Percentiles rank a stretch among this genome's conserved stretches.
These are phyloP conservation scores for Plasmodium berghei DNA, from an alignment of 169 alveolate species.

Conservation along the genomic window DNA sequence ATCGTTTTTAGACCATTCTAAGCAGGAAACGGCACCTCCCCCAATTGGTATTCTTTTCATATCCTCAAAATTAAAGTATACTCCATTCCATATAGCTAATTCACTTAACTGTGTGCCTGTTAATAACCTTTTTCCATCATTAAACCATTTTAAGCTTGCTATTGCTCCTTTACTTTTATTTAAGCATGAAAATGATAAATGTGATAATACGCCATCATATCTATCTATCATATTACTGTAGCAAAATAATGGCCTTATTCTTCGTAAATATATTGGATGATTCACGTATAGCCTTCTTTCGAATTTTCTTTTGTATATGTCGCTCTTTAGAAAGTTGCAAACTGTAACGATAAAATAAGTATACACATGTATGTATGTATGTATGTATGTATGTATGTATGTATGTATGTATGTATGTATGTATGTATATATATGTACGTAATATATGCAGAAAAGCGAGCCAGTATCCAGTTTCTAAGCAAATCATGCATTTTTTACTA, in stretches of 20 bases:
- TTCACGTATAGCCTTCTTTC: conserved; percentile 43
- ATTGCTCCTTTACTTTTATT: conserved; percentile 71
- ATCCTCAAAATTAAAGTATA: conserved; percentile 89
- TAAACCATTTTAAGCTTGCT: conserved; percentile 85
- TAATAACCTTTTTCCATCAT: conserved; percentile 88
- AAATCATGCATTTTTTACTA: not conserved
- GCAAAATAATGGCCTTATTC: conserved; percentile 52
- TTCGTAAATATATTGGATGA: conserved; percentile 61
- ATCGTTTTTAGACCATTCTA: conserved; percentile 87
- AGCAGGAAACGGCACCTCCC: conserved; percentile 87
- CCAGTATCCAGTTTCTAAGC: not conserved
- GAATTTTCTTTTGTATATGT: conserved; percentile 58
- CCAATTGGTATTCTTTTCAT: conserved; percentile 89
- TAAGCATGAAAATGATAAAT: conserved; percentile 55
- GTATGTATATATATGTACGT: not conserved
- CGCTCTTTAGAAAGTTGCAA: conserved; percentile 58
- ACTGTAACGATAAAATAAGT: conserved; percentile 11
- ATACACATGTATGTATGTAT: not conserved
- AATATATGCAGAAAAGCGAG: no score
- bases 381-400: not conserved
- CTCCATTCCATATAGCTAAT: conserved; percentile 90
- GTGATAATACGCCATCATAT: conserved; percentile 60
- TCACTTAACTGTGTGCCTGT: conserved; percentile 93
- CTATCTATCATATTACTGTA: conserved; percentile 74
- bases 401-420: not conserved